Base-by-base conservation (phyloP, 345 rosid species). In the Salix suchowensis region DNA sequence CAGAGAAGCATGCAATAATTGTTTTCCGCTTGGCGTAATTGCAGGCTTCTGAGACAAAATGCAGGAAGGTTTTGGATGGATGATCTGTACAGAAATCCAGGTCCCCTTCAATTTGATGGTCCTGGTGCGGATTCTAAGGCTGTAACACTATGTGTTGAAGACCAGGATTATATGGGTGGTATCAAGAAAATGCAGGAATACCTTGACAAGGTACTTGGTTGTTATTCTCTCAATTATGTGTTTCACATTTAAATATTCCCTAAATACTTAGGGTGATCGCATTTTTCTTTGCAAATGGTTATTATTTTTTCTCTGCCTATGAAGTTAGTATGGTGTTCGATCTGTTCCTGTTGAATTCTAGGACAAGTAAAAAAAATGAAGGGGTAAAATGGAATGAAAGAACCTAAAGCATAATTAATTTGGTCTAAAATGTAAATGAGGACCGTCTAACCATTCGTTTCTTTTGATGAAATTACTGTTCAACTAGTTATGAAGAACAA, bases 161-260 rank as follows among this genome's bases (percentile, higher is more conserved):
- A 96, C 77, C 95, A 90, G 87, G 99, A 96, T 86, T 96, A 96
- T 90, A 94, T 96, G 98, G 99, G 99, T n/a, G 90, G 98, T 72
- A 94, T 93, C 75, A 93, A 93, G 91, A 81, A 89, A 82, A 88
- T 96, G 71, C 97, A 92, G 86, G 94, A 86, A 78, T 90, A 93
- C 82, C 91, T 96, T 39, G 97, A 92, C 77, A 88, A 92, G 97
- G 99, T 95, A 60, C 79, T 26, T 13, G 36, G 40, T 23, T 37
- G 32, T 19, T 65, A 8, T 74, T 62, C 36, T 67, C 69, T 67
- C 50, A 46, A 10, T 60, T 58, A 40, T 67, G 34, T 42, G 12
- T 30, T 39, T 26, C 7, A 11, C 28, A 6, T 34, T 30, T 13
- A 64, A 26, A 64, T 24, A 64, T 64, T 26, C 2, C 13, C 37